Base-by-base conservation (phyloP, 2,329 filamentous ascomycete species). In the Neopestalotiopsis sp. region DNA sequence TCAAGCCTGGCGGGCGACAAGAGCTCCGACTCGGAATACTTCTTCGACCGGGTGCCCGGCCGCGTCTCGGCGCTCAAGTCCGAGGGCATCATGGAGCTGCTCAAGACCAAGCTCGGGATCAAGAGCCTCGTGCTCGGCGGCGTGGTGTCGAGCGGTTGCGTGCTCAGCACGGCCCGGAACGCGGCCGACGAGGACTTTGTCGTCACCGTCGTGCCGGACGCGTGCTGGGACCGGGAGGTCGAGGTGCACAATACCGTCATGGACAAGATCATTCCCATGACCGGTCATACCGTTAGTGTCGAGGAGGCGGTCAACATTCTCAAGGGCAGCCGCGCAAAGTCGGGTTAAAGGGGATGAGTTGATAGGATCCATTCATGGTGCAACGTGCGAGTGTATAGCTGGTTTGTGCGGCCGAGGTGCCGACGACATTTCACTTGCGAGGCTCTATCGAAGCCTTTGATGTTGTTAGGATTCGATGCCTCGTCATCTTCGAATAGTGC, bases 131-230 rank as follows among this genome's bases (percentile, higher is more conserved):
- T 71, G 6, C 60, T 73, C 20, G 56, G 61, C 24, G 72, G 69
- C 24, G 67, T 71, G 30, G 63, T 65, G 1, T 66, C 69, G 4
- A 72, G 72, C 56, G 72, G 72, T 34, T 65, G 65, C 4, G 52
- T 73, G 1, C 61, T 72, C 42, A 69, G 72, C 28, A 73, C 72
- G 4, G 64, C 63, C 13, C 32, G 52, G 3, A 65, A 72, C 6
- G 72, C 61, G 17, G 69, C 69, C 9, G 72, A 73, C 52, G 40
- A 66, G 14, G 64, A 64, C 62, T 73, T 73, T 56, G 67, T 73
- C 20, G 69, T 71, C 49, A 64, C 69, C 1, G 69, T 72, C 20
- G 72, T 73, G 13, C 69, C 52, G 60, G 69, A 72, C 5, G 70
- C 69, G 24, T 68, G 65, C 68, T 73, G 70, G 71, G 71, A 73